Conservation (phyloP, 108 stramenopile genomes). For the Fragilaria crotonensis region DNA sequence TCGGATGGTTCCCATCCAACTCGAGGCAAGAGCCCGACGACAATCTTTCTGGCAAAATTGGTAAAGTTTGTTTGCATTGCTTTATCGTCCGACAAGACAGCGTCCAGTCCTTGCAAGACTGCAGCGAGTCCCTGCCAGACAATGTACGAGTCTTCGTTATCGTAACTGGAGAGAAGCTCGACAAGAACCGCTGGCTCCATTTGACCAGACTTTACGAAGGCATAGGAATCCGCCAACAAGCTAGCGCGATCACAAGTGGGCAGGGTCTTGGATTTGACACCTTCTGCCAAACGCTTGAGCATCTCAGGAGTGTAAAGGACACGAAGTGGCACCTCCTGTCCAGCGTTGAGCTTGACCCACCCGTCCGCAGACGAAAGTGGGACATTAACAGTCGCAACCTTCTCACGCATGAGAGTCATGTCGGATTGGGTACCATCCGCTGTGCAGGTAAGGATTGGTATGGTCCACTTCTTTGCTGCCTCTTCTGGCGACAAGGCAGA, state of each 20-base stretch:
- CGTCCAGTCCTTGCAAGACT: constrained; percentile 65
- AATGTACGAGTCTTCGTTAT: constrained; percentile 79
- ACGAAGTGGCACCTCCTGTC: constrained; percentile 92
- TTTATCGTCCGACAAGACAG: constrained; percentile 68
- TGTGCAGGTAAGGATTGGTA: constrained; percentile 86
- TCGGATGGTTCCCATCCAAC: constrained; percentile 85
- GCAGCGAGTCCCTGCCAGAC: constrained; percentile 80
- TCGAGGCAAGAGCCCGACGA: constrained; percentile 43
- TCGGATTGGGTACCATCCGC: constrained; percentile 54
- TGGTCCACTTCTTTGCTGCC: constrained; percentile 81
- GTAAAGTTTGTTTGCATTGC: constrained; percentile 48
- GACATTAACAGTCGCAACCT: constrained; percentile 64
- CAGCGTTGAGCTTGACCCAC: constrained; percentile 95
- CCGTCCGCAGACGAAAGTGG: constrained; percentile 40
- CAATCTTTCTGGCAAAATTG: constrained; percentile 52
- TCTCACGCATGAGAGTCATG: constrained; percentile 82
- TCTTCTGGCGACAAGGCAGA: constrained; percentile 51
- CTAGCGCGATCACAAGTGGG: constrained; percentile 82
- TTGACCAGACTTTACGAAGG: constrained; percentile 85
- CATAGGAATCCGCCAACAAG: constrained; percentile 81
- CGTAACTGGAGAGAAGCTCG: constrained; percentile 66
- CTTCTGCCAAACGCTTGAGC: constrained; percentile 57
- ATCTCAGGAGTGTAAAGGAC: constrained; percentile 75
- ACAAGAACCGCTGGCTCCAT: constrained; percentile 78
- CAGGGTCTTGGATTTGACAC: constrained; percentile 53